phyloP scores from a whole-genome alignment of 2,329 filamentous ascomycete genomes.

The Keithomyces neogunnii region DNA sequence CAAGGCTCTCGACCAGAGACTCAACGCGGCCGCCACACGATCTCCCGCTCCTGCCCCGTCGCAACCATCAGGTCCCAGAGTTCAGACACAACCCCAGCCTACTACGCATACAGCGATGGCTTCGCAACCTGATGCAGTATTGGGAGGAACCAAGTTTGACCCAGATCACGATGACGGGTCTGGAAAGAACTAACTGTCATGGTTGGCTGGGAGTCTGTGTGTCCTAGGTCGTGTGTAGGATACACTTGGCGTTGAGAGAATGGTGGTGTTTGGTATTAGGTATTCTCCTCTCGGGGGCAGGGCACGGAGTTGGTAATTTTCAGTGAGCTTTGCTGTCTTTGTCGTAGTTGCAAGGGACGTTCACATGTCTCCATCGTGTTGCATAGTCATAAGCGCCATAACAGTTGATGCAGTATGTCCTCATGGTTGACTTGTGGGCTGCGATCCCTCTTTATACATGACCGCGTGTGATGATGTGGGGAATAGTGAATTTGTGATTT shows the following conservation, averaged over 20 bases:
- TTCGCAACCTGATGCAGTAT: slow-evolving; percentile 43
- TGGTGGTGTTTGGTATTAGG: not conserved
- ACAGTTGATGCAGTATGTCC: too few relatives aligned
- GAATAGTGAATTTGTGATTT: too few relatives aligned
- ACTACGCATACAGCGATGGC: slow-evolving; percentile 51
- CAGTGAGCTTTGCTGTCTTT: not conserved
- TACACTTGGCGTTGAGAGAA: not conserved
- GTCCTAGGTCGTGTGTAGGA: not conserved
- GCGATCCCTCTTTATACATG: too few relatives aligned
- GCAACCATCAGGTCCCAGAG: slow-evolving; percentile 42
- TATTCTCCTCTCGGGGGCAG: not conserved
- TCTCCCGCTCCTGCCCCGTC: slow-evolving; percentile 24
- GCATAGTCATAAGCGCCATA: too few relatives aligned
- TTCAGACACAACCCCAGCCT: slow-evolving; percentile 48
- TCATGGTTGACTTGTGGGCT: too few relatives aligned
- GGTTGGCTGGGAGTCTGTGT: not conserved
- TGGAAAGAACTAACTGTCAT: slow-evolving; percentile 16
- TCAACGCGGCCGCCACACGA: slow-evolving; percentile 59
- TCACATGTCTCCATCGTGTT: too few relatives aligned
- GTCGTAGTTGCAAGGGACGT: too few relatives aligned
- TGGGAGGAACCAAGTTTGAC: slow-evolving; percentile 63
- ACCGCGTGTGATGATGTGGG: too few relatives aligned
- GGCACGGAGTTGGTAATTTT: not conserved
- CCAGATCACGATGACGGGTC: slow-evolving; percentile 47
- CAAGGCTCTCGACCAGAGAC: slow-evolving; percentile 82